A percentile compares a stretch with the other conserved stretches of the same genome.
Evolutionary conservation across 2,329 filamentous ascomycete species (phyloP).

Genomic region (Ambrosiella beaveri): DNA sequence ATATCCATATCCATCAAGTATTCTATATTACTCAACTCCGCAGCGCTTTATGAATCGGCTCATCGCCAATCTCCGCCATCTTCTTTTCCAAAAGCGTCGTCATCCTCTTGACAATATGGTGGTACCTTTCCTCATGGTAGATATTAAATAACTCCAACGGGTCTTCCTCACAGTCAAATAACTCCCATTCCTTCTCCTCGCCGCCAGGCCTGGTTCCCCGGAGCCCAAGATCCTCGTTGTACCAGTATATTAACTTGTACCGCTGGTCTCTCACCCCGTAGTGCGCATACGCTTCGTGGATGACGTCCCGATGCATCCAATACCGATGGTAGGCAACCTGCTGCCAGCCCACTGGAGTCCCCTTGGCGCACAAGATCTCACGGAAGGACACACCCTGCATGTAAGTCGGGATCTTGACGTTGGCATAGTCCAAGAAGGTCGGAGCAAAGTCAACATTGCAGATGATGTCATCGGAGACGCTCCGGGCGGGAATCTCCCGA

Average conservation of each 20-base stretch:
- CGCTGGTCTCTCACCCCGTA: not conserved
- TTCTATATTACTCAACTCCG: not conserved
- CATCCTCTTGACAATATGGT: slow-evolving; percentile 24
- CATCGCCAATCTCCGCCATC: slow-evolving; percentile 35
- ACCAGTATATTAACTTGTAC: not conserved
- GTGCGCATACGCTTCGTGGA: not conserved
- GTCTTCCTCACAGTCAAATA: slow-evolving; percentile 22
- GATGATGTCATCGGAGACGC: not conserved
- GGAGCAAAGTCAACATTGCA: not conserved
- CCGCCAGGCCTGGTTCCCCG: not conserved
- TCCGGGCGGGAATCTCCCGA: not conserved
- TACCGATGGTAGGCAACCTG: not conserved
- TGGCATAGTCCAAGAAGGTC: not conserved
- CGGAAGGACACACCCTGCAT: not conserved
- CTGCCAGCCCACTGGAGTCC: not conserved
- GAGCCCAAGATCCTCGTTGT: not conserved
- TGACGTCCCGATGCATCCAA: slow-evolving; percentile 1
- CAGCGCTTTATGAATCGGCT: slow-evolving; percentile 19
- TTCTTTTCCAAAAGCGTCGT: slow-evolving; percentile 27
- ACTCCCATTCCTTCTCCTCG: not conserved
- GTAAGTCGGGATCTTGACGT: not conserved
- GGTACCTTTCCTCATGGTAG: slow-evolving; percentile 24
- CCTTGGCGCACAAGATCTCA: not conserved
- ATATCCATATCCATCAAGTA: not conserved
- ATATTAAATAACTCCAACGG: slow-evolving; percentile 23